Base-by-base conservation (phyloP, 176 grass and related monocot species). In the Musa itinerans region DNA sequence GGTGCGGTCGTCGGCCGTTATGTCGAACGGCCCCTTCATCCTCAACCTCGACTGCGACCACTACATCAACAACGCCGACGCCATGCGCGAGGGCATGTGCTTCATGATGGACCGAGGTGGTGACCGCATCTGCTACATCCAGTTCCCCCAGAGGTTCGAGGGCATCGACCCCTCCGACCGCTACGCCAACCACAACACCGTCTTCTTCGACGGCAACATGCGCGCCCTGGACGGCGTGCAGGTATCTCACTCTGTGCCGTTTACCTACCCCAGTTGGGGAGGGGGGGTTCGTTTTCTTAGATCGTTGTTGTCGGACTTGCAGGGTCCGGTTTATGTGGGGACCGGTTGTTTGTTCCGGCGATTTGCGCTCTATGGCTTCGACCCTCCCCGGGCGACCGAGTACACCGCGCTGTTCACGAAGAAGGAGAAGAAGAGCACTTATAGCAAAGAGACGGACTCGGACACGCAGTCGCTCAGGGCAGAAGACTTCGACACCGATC, bases 151-250 rank as follows among this genome's bases (percentile, higher is more conserved):
- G 78, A 71, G 91, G 1, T 94, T 94, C 65, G 95, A 99, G 76
- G 95, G 90, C 69, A 99, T 99, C 68, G 95, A 99, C 73, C 88
- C 84, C 19, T 99, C 95, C 16, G 95, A 99, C 73, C 90, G 95
- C 58, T 99, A 94, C 65, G 90, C 90, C 75, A 99, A 99, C 81
- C 87, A 99, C 85, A 99, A 99, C 83, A 99, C 88, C 13, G 95
- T 99, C 83, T 99, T 99, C 88, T 99, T 99, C 74, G 95, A 94
- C 50, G 95, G 90, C 70, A 99, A 99, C 82, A 99, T 99, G 95
- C 90, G 95, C 64, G 95, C 95, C 14, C 95, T 99, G 11, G 95
- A 94, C 78, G 95, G 95, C 10, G 65, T 97, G 2, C 88, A 91
- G 19, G 85, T 87, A 74, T 43, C 34, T 43, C 34, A 43, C 34